Percentiles rank a stretch among this genome's conserved stretches.
Evolutionary conservation across 345 rosid species (phyloP).

Genomic region (Punica granatum): DNA sequence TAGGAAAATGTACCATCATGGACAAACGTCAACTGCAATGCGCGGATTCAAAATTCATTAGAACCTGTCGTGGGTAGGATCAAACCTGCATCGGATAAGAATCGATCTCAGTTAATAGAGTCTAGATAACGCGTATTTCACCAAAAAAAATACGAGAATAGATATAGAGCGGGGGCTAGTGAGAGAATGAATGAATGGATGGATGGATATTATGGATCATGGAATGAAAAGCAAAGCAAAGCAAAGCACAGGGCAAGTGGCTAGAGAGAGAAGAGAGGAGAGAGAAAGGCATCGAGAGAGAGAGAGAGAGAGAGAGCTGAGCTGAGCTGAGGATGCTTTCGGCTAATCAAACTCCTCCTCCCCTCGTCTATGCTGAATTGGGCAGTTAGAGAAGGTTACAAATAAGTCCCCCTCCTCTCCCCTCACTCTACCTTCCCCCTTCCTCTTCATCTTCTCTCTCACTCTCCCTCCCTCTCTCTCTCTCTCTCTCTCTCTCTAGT

Average conservation of each 20-base stretch:
- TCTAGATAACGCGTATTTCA: too few species aligned
- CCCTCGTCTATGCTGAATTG: conserved; percentile 42
- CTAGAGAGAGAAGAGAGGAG: conserved; percentile 34
- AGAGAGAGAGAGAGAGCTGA: conserved; percentile 19
- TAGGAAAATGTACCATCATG: too few species aligned
- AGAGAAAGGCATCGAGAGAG: conserved; percentile 8
- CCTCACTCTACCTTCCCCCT: neutral
- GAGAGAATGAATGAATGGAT: neutral
- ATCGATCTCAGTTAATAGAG: too few species aligned
- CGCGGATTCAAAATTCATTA: too few species aligned
- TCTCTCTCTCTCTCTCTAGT: conserved; percentile 5
- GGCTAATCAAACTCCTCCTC: conserved; percentile 40
- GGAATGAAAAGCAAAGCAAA: neutral
- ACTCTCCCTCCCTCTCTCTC: conserved; percentile 4
- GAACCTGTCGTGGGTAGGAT: too few species aligned
- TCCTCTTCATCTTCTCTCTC: conserved; percentile 10
- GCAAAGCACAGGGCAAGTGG: conserved; percentile 37
- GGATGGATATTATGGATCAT: too few species aligned
- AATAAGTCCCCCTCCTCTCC: conserved; percentile 5
- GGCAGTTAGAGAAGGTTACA: conserved; percentile 23
- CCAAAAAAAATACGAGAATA: too few species aligned
- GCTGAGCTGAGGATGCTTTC: conserved; percentile 30
- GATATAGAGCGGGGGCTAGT: too few species aligned
- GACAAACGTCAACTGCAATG: too few species aligned
- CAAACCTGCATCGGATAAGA: too few species aligned